These are phyloP conservation scores for Lavandula angustifolia DNA, from an alignment of 257 asterid genomes.

Conservation along the genomic window DNA sequence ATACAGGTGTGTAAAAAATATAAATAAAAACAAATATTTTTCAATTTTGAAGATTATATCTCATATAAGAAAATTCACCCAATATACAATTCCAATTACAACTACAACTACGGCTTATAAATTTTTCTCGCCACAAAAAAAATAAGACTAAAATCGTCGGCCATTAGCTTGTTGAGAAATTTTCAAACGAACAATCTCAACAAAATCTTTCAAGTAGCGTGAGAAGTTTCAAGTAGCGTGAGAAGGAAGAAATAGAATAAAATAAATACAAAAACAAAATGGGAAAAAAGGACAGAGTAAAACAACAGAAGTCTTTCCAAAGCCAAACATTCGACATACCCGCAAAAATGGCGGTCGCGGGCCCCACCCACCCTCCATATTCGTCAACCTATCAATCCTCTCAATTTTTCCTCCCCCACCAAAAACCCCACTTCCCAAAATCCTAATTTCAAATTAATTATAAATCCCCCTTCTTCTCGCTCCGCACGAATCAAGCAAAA, in stretches of 20 bases:
- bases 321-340: background rate
- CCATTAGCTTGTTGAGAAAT: too few species aligned
- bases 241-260: background rate
- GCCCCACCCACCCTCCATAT: slow-evolving; percentile 28
- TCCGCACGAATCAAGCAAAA: slow-evolving; percentile 49
- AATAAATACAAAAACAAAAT: background rate
- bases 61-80: too few species aligned
- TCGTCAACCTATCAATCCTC: slow-evolving; percentile 15
- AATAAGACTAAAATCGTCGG: too few species aligned
- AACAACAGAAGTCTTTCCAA: background rate
- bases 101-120: too few species aligned
- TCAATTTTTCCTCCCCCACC: slow-evolving; percentile 5
- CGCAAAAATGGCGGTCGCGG: slow-evolving; percentile 22
- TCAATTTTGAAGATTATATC: too few species aligned
- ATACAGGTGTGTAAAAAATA: too few species aligned
- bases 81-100: too few species aligned
- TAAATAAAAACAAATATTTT: too few species aligned
- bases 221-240: background rate
- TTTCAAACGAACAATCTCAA: too few species aligned
- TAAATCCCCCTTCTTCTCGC: slow-evolving; percentile 41
- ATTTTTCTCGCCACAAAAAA: too few species aligned
- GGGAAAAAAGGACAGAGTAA: background rate
- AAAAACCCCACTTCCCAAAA: slow-evolving; percentile 13
- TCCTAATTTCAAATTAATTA: slow-evolving; percentile 19
- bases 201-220: too few species aligned